Conservation (phyloP, 352 stramenopile species). For the Phytophthora quininea region DNA sequence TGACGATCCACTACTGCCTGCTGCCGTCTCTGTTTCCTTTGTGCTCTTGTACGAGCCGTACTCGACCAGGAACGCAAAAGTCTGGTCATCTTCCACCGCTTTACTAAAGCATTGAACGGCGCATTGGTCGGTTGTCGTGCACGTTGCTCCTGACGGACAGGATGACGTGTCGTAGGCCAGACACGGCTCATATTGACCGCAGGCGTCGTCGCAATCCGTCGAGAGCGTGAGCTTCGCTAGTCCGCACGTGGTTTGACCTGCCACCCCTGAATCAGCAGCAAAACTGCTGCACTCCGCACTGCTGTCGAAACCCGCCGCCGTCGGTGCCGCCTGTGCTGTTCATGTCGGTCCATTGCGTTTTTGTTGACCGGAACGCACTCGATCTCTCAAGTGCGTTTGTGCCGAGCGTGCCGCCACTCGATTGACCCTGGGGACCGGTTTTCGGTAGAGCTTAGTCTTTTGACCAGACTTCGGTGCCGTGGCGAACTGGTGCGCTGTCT, state of each 20-base stretch:
- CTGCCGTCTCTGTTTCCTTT: slow-evolving; percentile 13
- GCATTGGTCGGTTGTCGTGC: slow-evolving; percentile 35
- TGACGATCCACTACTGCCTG: slow-evolving; percentile 18
- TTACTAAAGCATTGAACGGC: slow-evolving; percentile 56
- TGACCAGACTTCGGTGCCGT: slow-evolving; percentile 1
- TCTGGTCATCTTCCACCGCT: slow-evolving; percentile 21
- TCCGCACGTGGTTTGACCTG: slow-evolving; percentile 18
- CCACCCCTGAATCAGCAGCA: slow-evolving; percentile 27
- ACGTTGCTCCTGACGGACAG: slow-evolving; percentile 35
- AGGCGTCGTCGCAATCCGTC: slow-evolving; percentile 48
- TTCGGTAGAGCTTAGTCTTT: slow-evolving; percentile 15
- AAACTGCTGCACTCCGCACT: slow-evolving; percentile 17
- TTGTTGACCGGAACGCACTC: background rate
- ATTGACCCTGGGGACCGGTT: background rate
- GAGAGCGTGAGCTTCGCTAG: slow-evolving; percentile 39
- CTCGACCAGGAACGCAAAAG: slow-evolving; percentile 63
- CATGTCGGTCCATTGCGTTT: slow-evolving; percentile 16
- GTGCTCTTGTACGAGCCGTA: slow-evolving; percentile 50
- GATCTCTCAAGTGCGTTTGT: slow-evolving; percentile 6
- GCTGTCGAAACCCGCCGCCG: background rate
- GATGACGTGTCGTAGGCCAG: slow-evolving; percentile 41
- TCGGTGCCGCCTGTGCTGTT: slow-evolving; percentile 20
- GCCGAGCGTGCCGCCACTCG: background rate
- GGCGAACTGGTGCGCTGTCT: slow-evolving; percentile 24
- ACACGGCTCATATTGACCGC: slow-evolving; percentile 53